Conservation (phyloP, 345 rosid genomes). For the Ceriops decandra region DNA sequence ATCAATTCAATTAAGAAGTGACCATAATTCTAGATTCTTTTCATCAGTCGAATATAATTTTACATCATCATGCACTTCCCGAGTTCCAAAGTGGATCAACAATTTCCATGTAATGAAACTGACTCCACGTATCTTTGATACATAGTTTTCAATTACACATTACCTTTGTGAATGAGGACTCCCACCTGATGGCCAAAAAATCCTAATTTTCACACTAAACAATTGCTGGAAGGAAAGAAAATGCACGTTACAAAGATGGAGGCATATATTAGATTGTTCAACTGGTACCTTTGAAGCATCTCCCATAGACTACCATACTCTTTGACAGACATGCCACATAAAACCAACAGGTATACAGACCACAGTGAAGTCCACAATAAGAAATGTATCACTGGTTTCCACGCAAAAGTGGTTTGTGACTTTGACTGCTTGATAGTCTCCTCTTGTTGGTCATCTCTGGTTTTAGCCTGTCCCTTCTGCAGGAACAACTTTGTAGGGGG, state of each 20-base stretch:
- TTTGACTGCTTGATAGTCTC: constrained; percentile 24
- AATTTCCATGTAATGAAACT: too few relatives aligned
- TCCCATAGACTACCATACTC: constrained; percentile 66
- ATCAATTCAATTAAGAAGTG: too few relatives aligned
- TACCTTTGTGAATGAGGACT: not conserved
- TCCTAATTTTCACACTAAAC: not conserved
- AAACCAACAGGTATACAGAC: constrained; percentile 61
- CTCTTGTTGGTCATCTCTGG: constrained; percentile 25
- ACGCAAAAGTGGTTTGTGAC: constrained; percentile 38
- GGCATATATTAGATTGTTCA: constrained; percentile 9
- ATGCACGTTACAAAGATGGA: constrained; percentile 1
- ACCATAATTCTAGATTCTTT: too few relatives aligned
- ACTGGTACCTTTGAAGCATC: constrained; percentile 76
- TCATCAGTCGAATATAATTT: too few relatives aligned
- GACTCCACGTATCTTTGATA: not conserved
- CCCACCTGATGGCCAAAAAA: not conserved
- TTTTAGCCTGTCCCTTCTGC: constrained; percentile 31
- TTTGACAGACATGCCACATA: constrained; percentile 58
- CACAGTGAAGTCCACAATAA: constrained; percentile 67
- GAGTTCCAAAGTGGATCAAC: too few relatives aligned
- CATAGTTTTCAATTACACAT: not conserved
- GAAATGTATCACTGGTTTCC: constrained; percentile 56
- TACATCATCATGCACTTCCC: too few relatives aligned
- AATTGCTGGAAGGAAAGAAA: not conserved
- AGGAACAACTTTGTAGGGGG: constrained; percentile 71